phyloP scores from a whole-genome alignment of 2,329 filamentous ascomycete genomes.

The Stemphylium vesicarium region DNA sequence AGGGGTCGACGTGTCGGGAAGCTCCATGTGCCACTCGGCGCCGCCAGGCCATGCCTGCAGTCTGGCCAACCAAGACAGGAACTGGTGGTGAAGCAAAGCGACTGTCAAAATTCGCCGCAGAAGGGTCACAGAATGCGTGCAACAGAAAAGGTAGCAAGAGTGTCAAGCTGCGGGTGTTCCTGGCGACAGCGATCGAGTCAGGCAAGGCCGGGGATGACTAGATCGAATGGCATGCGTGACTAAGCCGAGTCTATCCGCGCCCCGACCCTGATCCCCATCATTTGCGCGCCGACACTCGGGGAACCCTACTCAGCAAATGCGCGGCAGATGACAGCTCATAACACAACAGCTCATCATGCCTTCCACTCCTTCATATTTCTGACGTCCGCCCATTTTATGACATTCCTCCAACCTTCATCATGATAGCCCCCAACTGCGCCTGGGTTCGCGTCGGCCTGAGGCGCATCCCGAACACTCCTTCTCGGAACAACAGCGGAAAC shows the following conservation, averaged over 20 bases:
- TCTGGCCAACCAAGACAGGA: neutral
- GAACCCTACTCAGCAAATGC: constrained; percentile 20
- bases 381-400: constrained; percentile 12
- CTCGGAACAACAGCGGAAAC: constrained; percentile 14
- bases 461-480: constrained; percentile 28
- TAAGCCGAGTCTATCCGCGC: constrained; percentile 18
- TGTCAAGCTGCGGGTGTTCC: neutral
- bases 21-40: neutral
- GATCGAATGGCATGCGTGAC: constrained; percentile 11
- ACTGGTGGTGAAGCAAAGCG: neutral
- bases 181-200: neutral
- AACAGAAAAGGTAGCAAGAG: neutral
- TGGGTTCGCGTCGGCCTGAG: constrained; percentile 30
- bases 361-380: constrained; percentile 6
- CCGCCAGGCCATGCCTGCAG: neutral
- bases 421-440: constrained; percentile 41
- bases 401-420: constrained; percentile 25
- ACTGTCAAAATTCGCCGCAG: neutral
- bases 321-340: constrained; percentile 20
- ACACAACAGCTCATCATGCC: constrained; percentile 20
- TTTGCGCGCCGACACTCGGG: constrained; percentile 34
- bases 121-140: neutral
- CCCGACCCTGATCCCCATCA: constrained; percentile 19
- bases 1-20: constrained; percentile 3
- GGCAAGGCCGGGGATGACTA: neutral